phyloP scores from a whole-genome alignment of 2,329 filamentous ascomycete genomes.

The Colletotrichum orchidophilum region DNA sequence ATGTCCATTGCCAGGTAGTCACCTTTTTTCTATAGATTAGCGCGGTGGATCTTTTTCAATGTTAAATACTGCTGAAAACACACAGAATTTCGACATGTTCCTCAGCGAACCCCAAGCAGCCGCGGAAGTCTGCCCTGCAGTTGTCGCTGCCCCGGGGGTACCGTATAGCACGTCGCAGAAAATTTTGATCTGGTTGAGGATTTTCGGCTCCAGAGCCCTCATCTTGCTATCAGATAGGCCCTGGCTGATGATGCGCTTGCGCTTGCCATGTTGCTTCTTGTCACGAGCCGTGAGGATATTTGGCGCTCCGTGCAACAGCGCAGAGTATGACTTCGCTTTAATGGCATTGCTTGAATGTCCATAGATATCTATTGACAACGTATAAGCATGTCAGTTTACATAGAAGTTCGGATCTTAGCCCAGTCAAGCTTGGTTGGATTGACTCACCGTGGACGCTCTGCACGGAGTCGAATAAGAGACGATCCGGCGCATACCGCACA shows the following conservation, averaged over 20 bases:
- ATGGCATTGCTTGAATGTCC: conserved; percentile 8
- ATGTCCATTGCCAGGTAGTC: no score
- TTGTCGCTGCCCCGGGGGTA: no score
- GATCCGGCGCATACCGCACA: conserved; percentile 43
- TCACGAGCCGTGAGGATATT: conserved; percentile 6
- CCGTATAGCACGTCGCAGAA: neutral
- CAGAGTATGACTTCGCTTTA: conserved; percentile 23
- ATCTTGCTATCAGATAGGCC: conserved; percentile 37
- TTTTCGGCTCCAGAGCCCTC: no score
- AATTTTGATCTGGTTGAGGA: conserved; percentile 25
- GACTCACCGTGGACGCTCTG: no score
- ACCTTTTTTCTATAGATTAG: no score
- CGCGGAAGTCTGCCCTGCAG: no score
- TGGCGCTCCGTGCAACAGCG: conserved; percentile 5
- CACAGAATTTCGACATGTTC: no score
- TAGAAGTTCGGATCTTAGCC: neutral
- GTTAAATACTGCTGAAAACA: no score
- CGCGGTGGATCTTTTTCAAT: no score
- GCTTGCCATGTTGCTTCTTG: neutral
- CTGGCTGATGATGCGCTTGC: conserved; percentile 32
- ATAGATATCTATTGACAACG: conserved; percentile 22
- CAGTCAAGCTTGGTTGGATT: no score
- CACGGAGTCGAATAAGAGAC: conserved; percentile 26
- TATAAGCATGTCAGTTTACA: neutral
- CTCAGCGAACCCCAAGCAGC: no score